phyloP scores from a whole-genome alignment of 345 rosid species.

The Acer negundo region DNA sequence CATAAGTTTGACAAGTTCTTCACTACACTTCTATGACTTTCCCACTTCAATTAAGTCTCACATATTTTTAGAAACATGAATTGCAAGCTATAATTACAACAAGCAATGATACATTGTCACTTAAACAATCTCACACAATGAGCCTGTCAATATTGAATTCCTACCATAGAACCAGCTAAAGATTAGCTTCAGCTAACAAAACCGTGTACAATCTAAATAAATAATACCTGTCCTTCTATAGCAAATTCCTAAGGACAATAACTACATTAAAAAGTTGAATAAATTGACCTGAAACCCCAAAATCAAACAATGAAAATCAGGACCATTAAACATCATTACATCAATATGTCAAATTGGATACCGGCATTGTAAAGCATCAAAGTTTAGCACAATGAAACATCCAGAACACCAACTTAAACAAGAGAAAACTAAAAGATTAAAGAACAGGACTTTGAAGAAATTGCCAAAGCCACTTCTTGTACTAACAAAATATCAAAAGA shows the following conservation, averaged over 20 bases:
- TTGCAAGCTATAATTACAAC: background rate
- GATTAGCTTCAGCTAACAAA: background rate
- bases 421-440: constrained; percentile 1
- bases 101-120: background rate
- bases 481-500: constrained; percentile 5
- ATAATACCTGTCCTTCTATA: constrained; percentile 6
- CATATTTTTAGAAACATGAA: background rate
- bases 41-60: background rate
- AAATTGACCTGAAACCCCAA: constrained; percentile 17
- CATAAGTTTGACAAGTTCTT: background rate
- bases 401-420: constrained; percentile 6
- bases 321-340: constrained; percentile 9
- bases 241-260: background rate
- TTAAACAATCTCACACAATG: background rate
- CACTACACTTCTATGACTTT: background rate
- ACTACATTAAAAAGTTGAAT: constrained; percentile 8
- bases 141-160: background rate
- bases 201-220: background rate
- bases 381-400: constrained; percentile 14
- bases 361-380: constrained; percentile 13
- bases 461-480: constrained; percentile 11
- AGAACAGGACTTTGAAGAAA: background rate
- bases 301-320: constrained; percentile 21
- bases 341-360: constrained; percentile 13
- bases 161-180: background rate